Percentiles rank a stretch among this genome's conserved stretches.
These are phyloP conservation scores for Candida tammaniensis DNA, from an alignment of 805 yeast genomes.

Conservation along the genomic window DNA sequence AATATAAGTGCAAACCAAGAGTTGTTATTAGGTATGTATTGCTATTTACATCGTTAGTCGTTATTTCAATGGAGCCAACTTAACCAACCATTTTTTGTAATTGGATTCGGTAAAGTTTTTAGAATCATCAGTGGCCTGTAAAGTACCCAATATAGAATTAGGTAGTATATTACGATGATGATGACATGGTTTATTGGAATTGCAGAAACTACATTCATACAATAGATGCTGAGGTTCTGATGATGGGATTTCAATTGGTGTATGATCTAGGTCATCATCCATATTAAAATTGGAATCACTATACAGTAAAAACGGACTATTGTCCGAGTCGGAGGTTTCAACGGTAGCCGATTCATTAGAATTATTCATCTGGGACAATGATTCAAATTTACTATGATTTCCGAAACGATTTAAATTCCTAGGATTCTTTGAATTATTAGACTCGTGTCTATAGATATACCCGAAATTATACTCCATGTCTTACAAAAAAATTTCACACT, in stretches of 20 bases:
- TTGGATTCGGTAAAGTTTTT: conserved; percentile 17
- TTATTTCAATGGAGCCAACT: conserved; percentile 12
- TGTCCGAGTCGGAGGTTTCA: too few relatives aligned
- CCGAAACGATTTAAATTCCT: too few relatives aligned
- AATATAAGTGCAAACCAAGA: too few relatives aligned
- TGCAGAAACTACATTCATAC: conserved; percentile 18
- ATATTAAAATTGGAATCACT: conserved; percentile 7
- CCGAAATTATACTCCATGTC: too few relatives aligned
- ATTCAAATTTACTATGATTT: too few relatives aligned
- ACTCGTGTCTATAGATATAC: too few relatives aligned
- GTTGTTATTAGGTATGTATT: too few relatives aligned
- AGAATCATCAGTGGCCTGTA: conserved; percentile 10
- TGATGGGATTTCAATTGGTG: background rate
- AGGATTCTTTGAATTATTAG: too few relatives aligned
- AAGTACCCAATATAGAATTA: conserved; percentile 6
- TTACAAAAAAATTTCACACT: too few relatives aligned
- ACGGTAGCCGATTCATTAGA: too few relatives aligned
- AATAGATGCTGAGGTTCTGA: conserved; percentile 6
- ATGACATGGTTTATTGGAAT: conserved; percentile 8
- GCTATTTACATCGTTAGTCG: conserved; percentile 1
- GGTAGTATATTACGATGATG: too few relatives aligned
- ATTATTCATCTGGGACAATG: too few relatives aligned
- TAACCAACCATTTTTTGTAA: conserved; percentile 26
- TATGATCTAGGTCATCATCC: conserved; percentile 4
- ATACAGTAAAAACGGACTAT: conserved; percentile 7